Evolutionary conservation across 2,329 filamentous ascomycete genomes (phyloP).

Genomic region (Emergomyces pasteurianus): DNA sequence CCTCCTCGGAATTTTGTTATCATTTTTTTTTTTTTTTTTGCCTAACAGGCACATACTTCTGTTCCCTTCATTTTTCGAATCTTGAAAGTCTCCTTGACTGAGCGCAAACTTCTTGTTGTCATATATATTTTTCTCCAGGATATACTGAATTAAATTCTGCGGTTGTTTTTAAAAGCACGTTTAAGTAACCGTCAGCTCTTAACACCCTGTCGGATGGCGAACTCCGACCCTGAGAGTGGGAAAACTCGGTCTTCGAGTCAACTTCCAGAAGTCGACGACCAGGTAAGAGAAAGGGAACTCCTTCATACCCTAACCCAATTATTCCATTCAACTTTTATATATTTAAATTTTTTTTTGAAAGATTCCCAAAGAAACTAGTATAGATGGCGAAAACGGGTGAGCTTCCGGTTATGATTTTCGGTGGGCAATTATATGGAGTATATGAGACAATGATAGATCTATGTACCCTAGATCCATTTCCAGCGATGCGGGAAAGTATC

Average conservation of each 20-base stretch:
- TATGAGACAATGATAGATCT: neutral
- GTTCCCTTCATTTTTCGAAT: neutral
- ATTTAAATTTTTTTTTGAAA: neutral
- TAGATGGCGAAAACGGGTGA: neutral
- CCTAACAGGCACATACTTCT: neutral
- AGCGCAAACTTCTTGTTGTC: neutral
- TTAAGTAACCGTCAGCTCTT: neutral
- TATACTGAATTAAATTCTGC: neutral
- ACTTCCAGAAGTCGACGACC: neutral
- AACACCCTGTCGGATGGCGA: neutral
- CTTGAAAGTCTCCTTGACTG: neutral
- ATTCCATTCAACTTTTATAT: neutral
- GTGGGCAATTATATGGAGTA: neutral
- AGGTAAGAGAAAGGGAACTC: neutral
- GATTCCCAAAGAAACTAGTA: neutral
- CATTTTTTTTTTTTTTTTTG: neutral
- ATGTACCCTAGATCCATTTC: conserved; percentile 1
- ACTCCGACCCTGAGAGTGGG: neutral
- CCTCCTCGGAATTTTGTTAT: neutral
- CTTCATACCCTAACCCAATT: neutral
- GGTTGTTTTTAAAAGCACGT: neutral
- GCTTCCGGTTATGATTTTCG: neutral
- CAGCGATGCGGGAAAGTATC: conserved; percentile 13
- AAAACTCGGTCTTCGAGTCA: neutral
- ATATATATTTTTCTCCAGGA: neutral